phyloP scores from a whole-genome alignment of 2,329 filamentous ascomycete genomes.

The Byssothecium circinans region DNA sequence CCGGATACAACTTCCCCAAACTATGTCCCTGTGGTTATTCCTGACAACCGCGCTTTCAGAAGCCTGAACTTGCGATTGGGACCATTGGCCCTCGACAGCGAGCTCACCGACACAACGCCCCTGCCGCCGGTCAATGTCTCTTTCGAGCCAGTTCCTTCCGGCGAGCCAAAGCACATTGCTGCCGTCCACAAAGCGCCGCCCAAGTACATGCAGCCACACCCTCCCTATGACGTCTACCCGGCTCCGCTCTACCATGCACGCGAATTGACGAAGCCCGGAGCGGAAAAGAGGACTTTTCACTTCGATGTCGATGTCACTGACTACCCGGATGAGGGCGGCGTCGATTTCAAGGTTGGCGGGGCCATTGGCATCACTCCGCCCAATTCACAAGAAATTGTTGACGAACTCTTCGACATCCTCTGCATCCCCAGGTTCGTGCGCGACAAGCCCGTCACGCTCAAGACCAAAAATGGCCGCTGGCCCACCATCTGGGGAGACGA shows the following conservation, averaged over 20 bases:
- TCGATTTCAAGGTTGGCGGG: constrained; percentile 95
- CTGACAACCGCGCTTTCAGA: constrained; percentile 83
- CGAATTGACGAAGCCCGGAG: constrained; percentile 82
- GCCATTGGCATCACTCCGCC: constrained; percentile 92
- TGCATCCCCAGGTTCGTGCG: constrained; percentile 79
- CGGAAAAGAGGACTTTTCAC: constrained; percentile 96
- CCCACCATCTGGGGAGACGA: constrained; percentile 98
- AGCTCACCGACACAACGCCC: constrained; percentile 69
- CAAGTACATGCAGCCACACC: constrained; percentile 88
- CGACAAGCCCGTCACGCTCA: constrained; percentile 78
- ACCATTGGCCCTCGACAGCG: constrained; percentile 68
- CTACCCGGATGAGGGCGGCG: constrained; percentile 79
- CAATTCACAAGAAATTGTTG: constrained; percentile 75
- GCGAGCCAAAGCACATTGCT: constrained; percentile 46
- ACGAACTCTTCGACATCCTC: constrained; percentile 81
- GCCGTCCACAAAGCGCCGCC: constrained; percentile 68
- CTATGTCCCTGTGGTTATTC: constrained; percentile 56
- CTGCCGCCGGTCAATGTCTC: constrained; percentile 76
- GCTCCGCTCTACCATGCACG: constrained; percentile 84
- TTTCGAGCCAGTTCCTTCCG: constrained; percentile 60
- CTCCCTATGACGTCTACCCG: constrained; percentile 87
- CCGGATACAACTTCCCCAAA: constrained; percentile 49
- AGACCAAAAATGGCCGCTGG: constrained; percentile 83
- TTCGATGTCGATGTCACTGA: constrained; percentile 96
- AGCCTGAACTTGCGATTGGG: constrained; percentile 77